These are phyloP conservation scores for Collybia nuda DNA, from an alignment of 768 basidiomycete species.

Conservation along the genomic window DNA sequence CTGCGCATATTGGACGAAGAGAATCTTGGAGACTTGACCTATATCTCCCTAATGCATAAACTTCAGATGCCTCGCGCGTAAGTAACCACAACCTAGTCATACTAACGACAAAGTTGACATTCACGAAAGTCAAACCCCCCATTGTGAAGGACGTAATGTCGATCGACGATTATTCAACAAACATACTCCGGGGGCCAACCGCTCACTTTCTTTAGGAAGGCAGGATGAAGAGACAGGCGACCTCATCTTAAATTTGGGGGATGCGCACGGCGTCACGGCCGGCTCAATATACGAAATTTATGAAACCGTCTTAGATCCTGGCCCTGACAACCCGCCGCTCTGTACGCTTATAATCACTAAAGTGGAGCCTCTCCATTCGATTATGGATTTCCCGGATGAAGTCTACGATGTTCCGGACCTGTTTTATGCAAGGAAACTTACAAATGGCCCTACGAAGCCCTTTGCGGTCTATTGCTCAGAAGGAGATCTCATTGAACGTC, in stretches of 20 bases:
- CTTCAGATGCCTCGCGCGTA: background rate
- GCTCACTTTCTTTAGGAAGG: too few relatives aligned
- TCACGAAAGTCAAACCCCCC: conserved; percentile 2
- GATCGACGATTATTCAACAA: too few relatives aligned
- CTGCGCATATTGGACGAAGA: background rate
- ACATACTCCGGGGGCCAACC: background rate
- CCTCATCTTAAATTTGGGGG: background rate
- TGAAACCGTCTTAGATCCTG: background rate
- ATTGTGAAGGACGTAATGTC: conserved; percentile 2
- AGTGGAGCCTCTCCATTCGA: background rate
- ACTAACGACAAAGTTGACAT: background rate
- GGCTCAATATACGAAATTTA: background rate
- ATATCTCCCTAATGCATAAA: background rate
- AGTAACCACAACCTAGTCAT: background rate
- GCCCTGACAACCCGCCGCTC: background rate
- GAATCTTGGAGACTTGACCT: conserved; percentile 3
- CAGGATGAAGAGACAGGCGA: background rate
- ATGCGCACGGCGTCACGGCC: background rate
- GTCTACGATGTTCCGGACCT: background rate
- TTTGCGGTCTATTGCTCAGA: background rate
- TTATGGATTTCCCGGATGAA: background rate
- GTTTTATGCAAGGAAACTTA: background rate
- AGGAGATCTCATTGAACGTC: background rate
- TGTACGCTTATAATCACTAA: background rate
- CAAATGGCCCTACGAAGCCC: background rate